Evolutionary conservation across 2,329 filamentous ascomycete species (phyloP).

Genomic region (Penicillium hordei): DNA sequence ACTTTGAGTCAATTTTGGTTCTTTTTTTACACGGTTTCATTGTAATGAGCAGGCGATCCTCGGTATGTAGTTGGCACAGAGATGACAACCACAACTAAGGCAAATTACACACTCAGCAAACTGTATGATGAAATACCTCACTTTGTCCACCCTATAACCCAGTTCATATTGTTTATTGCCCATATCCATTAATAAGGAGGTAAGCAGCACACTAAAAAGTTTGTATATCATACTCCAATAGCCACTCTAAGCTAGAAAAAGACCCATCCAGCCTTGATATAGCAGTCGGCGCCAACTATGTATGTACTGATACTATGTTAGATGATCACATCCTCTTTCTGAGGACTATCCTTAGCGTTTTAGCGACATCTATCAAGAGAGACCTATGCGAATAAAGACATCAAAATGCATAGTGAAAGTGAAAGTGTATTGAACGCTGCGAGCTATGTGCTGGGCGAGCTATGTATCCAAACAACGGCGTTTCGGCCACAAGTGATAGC

Average conservation of each 20-base stretch:
- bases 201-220: not conserved
- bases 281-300: not conserved
- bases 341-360: not conserved
- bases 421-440: not conserved
- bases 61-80: not conserved
- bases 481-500: not conserved
- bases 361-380: not conserved
- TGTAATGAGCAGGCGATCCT: not conserved
- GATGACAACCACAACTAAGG: not conserved
- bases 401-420: not conserved
- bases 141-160: no score
- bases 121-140: no score
- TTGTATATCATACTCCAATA: not conserved
- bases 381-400: not conserved
- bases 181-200: no score
- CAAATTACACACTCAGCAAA: not conserved
- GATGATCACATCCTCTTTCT: not conserved
- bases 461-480: no score
- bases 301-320: not conserved
- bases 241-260: not conserved
- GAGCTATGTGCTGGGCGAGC: no score
- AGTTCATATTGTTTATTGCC: no score
- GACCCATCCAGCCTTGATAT: not conserved
- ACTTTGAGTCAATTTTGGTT: constrained; percentile 18
- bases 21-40: not conserved